Evolutionary conservation across 2,329 filamentous ascomycete genomes (phyloP).

Genomic region (Aureobasidium sp.): DNA sequence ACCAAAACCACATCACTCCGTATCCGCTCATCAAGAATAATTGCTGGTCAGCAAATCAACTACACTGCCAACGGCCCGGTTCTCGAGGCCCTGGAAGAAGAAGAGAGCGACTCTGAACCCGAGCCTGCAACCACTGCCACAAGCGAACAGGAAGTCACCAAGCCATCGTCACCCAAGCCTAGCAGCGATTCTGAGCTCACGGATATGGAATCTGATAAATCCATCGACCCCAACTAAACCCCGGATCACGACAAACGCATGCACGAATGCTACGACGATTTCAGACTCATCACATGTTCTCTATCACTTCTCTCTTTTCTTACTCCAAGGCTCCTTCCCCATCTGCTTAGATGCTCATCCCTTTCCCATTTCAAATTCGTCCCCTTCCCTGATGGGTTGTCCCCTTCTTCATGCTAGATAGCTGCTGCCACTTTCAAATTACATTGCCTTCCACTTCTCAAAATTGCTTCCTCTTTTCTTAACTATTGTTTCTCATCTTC

Average conservation of each 20-base stretch:
- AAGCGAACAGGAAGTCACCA: not conserved
- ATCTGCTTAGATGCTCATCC: no score
- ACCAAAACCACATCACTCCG: not conserved
- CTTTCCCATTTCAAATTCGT: no score
- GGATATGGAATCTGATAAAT: not conserved
- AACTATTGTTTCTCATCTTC: not conserved
- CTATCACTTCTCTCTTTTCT: not conserved
- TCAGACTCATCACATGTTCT: not conserved
- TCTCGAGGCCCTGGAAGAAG: not conserved
- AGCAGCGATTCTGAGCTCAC: slow-evolving; percentile 8
- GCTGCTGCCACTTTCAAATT: not conserved
- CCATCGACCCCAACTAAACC: no score
- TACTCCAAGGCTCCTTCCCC: not conserved
- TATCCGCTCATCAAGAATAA: slow-evolving; percentile 4
- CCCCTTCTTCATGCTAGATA: not conserved
- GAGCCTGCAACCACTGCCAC: not conserved
- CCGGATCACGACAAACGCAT: not conserved
- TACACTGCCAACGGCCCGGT: slow-evolving; percentile 3
- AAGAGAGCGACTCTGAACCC: not conserved
- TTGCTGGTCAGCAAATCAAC: not conserved
- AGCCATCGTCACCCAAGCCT: not conserved
- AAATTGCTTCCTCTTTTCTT: not conserved
- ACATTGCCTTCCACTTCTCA: not conserved
- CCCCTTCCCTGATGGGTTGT: not conserved
- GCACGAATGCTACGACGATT: no score